Evolutionary conservation across 176 grass and related monocot genomes (phyloP).

Genomic region (Neostapfia colusana): DNA sequence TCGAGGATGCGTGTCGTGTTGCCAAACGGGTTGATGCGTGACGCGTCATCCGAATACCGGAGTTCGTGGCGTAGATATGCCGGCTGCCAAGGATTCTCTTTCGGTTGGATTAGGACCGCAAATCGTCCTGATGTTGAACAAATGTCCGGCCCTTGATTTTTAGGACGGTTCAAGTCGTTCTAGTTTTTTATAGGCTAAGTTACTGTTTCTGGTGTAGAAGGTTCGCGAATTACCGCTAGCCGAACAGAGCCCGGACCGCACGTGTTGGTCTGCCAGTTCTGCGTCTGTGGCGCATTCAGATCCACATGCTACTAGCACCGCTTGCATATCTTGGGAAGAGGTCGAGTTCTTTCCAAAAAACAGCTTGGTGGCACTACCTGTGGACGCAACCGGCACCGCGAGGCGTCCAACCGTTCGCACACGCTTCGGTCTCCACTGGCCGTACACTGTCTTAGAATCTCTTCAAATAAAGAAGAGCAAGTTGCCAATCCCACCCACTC

Average conservation of each 20-base stretch:
- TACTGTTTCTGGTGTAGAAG: not conserved
- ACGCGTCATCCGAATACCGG: slow-evolving; percentile 8
- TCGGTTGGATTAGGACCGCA: not conserved
- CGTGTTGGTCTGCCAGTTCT: not conserved
- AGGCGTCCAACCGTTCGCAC: not conserved
- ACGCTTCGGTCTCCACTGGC: not conserved
- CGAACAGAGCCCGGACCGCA: not conserved
- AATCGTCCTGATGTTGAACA: slow-evolving; percentile 3
- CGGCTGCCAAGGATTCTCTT: not conserved
- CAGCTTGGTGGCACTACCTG: not conserved
- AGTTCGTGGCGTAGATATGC: not conserved
- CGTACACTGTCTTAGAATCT: slow-evolving; percentile 33
- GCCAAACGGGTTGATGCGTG: not conserved
- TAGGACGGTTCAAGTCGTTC: not conserved
- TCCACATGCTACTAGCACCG: not conserved
- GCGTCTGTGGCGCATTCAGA: not conserved
- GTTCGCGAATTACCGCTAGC: not conserved
- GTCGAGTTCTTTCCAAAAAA: no score
- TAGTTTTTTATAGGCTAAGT: not conserved
- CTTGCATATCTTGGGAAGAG: not conserved
- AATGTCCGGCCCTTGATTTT: slow-evolving; percentile 4
- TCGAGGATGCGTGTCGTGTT: slow-evolving; percentile 25
- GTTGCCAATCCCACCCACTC: slow-evolving; percentile 3
- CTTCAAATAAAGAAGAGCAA: slow-evolving; percentile 29
- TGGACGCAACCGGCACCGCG: slow-evolving; percentile 12